These are phyloP conservation scores for Cutaneotrichosporon sp. DNA, from an alignment of 1,284 basidiomycete genomes.

Conservation along the genomic window DNA sequence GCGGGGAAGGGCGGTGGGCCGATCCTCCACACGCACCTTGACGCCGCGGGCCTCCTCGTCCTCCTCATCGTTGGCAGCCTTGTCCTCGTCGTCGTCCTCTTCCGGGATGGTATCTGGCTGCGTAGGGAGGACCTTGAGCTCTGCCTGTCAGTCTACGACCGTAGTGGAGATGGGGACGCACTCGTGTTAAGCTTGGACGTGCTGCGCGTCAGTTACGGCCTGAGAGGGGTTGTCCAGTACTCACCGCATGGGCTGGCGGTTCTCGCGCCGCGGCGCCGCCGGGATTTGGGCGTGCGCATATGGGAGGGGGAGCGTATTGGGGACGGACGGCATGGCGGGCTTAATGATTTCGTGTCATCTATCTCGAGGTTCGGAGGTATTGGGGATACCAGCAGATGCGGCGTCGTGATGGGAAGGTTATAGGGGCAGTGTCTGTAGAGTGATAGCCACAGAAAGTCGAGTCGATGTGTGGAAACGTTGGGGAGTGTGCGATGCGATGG, in stretches of 20 bases:
- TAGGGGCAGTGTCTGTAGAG: not conserved
- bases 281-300: constrained; percentile 43
- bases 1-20: too few species aligned
- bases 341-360: constrained; percentile 11
- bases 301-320: constrained; percentile 45
- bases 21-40: constrained; percentile 59
- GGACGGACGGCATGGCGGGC: constrained; percentile 25
- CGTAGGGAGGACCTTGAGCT: constrained; percentile 91
- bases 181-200: constrained; percentile 67
- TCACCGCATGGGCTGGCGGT: constrained; percentile 52
- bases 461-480: not conserved
- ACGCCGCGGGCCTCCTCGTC: constrained; percentile 58
- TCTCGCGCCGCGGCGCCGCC: constrained; percentile 38
- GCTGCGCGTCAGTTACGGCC: constrained; percentile 30
- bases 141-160: constrained; percentile 55
- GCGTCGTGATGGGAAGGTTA: not conserved
- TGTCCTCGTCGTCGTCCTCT: constrained; percentile 60
- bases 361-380: not conserved
- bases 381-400: not conserved
- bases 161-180: constrained; percentile 38
- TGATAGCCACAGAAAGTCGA: not conserved
- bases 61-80: constrained; percentile 32
- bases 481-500: not conserved
- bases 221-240: constrained; percentile 12
- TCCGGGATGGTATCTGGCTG: constrained; percentile 69